Evolutionary conservation across 345 rosid species (phyloP), one percentile per base, ranked within the genome.

Genomic region (Hirschfeldia incana): DNA sequence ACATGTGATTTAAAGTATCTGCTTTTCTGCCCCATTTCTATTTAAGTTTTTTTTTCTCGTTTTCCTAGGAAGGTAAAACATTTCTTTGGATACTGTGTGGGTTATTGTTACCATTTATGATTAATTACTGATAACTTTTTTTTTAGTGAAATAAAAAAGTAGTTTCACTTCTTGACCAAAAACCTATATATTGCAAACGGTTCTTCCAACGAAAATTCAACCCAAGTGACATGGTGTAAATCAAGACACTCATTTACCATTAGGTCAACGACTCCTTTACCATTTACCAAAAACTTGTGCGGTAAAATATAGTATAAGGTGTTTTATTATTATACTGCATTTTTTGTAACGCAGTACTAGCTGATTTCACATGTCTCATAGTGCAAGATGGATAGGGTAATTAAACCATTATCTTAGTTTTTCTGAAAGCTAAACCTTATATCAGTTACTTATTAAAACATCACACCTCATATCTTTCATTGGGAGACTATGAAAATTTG

Each of bases 1-100:
- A 66, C 81, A 78, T 78, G 81, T 78, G 55, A 58, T 58, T 78
- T 30, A 29, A 29, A 72, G 81, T 60, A 34, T 72, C 67, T 72
- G 77, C 67, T 55, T 64, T 10, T 78, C 59, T 39, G 53, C 66
- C 63, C 62, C 13, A 72, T 63, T 70, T 30, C 57, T 51, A 17
- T 26, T 27, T 16, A 59, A 7, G 42, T 37, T 7, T n/a, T 0
- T 39, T 69, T 44, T 7, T 9, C 4, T 15, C 58, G 1, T 42
- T 0, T 58, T 37, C 8, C 62, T 57, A 4, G 3, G 15, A 36
- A 67, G 28, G 15, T 68, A 2, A 2, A 34, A 57, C 4, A 13
- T 9, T 10, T 37, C 8, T 37, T 3, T 3, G 7, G 6, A 39
- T 30, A 53, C 68, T 16, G 55, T 66, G 39, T 57, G 9, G 39